Evolutionary conservation across 2,329 filamentous ascomycete genomes (phyloP), one percentile per base, ranked within the genome.

Genomic region (Onygenales sp.): DNA sequence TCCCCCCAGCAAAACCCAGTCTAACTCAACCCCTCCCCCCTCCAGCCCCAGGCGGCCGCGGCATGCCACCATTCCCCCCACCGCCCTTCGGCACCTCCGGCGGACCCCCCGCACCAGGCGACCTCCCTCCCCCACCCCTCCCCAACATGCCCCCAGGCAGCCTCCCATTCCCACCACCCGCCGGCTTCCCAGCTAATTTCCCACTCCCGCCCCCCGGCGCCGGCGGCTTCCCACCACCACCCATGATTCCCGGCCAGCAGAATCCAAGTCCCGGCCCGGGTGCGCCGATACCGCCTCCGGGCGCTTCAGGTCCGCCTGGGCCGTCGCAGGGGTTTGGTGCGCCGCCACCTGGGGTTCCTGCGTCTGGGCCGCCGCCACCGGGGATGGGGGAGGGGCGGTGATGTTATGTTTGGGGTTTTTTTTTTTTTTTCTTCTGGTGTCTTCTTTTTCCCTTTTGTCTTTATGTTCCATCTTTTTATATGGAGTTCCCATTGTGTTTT

Each of bases 41-140:
- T 42, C 2, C 64, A 77, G 78, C 78, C 55, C 80, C 81, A 42
- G 78, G 75, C 55, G 77, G 75, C 52, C 74, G 77, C 60, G 78
- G 78, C 57, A 73, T 76, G 65, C 66, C 66, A 1, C 65, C 68
- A 51, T 73, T 73, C 48, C 78, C 73, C 42, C 77, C 82, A 57
- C 78, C 78, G 4, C 77, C 77, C 6, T 74, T 71, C 9, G 65
- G 33, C 60, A 55, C 63, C 36, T 53, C 65, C 47, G 73, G 59
- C 60, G 67, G 56, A 31, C 69, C 71, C 13, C 69, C 69, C 34
- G 68, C 66, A 42, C 66, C 65, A 27, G 63, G 65, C n/a, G 63
- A 56, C 59, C 56, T 74, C 46, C 65, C 65, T 43, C 63, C 61
- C 11, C 61, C 55, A 7, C 57, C 65, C 9, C 58, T 70, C 49